A percentile compares a stretch with the other conserved stretches of the same genome.
Evolutionary conservation across 768 basidiomycete species (phyloP).

Genomic region (Neoboletus brunneissimus): DNA sequence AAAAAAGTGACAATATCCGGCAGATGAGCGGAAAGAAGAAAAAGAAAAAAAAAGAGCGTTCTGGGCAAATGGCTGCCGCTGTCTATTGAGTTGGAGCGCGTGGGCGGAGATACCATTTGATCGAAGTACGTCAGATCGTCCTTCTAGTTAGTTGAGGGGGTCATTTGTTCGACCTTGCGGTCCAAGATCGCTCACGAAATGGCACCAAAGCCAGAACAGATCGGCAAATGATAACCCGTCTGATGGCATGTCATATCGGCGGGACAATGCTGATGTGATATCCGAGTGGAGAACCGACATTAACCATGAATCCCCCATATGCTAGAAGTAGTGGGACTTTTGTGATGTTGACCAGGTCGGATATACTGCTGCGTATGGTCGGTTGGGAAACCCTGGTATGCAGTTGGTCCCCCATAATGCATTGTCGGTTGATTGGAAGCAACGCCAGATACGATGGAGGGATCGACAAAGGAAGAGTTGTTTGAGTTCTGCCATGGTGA

Average conservation of each 20-base stretch:
- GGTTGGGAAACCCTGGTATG: slow-evolving; percentile 13
- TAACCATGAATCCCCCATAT: slow-evolving; percentile 27
- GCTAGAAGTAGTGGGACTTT: slow-evolving; percentile 19
- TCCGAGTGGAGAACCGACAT: background rate
- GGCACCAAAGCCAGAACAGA: background rate
- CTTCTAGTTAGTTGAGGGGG: background rate
- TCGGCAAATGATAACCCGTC: slow-evolving; percentile 11
- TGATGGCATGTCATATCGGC: background rate
- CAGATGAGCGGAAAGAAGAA: background rate
- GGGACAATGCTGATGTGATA: background rate
- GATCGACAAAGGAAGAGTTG: slow-evolving; percentile 15
- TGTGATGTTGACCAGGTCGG: slow-evolving; percentile 21
- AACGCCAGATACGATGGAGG: slow-evolving; percentile 22
- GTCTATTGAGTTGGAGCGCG: slow-evolving; percentile 8
- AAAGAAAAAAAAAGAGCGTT: background rate
- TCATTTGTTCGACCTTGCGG: slow-evolving; percentile 1
- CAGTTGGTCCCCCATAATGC: slow-evolving; percentile 6
- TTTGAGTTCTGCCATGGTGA: slow-evolving; percentile 13
- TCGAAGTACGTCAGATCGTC: background rate
- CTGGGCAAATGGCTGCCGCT: background rate
- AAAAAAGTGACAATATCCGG: background rate
- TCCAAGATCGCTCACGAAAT: slow-evolving; percentile 1
- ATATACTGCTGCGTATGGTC: slow-evolving; percentile 14
- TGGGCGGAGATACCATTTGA: slow-evolving; percentile 1
- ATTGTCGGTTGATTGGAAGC: slow-evolving; percentile 2